Base-by-base conservation (phyloP, 345 rosid genomes). In the Arabis hirsuta region DNA sequence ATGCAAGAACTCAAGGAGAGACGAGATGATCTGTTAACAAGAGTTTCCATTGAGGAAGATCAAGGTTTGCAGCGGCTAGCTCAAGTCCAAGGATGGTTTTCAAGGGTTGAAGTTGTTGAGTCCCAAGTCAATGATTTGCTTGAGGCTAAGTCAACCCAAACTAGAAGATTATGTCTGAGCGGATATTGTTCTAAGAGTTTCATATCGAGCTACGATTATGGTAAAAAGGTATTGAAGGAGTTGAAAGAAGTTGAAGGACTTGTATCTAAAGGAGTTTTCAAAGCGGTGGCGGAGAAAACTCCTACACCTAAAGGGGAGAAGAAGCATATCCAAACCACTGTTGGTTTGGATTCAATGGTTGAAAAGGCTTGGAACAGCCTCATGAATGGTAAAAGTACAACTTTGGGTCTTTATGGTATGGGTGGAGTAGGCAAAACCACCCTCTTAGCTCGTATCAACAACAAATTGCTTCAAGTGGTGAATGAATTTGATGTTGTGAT, bases 401-500 rank as follows among this genome's bases (percentile, higher is more conserved):
- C 14, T 11, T 26, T 75, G 2, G 79, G 79, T 3, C 13, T 74
- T 1, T 31, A 27, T 38, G 55, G 71, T 12, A 42, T 52, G 44
- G 62, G 64, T 3, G 45, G 71, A 13, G 71, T 64, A 27, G 77
- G 77, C 41, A 74, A 67, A 44, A 67, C 71, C 2, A 67, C 71
- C 13, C 71, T 67, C 20, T 22, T 67, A 44, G 44, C 60, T 24
- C 51, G 44, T 19, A 53, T 67, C 20, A 53, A 53, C 48, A 12
- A 4, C 36, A 32, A 32, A 32, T 32, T 32, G 7, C 36, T 32
- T 32, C 36, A 32, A 32, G 36, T 32, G 36, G 36, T 32, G 36
- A 5, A 42, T 12, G 45, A 4, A 4, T 42, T 42, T 42, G 45
- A 42, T 3, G 14, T 12, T 42, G 45, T 42, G n/a, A 42, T 42